phyloP scores from a whole-genome alignment of 257 asterid genomes.

The Nicotiana sylvestris region DNA sequence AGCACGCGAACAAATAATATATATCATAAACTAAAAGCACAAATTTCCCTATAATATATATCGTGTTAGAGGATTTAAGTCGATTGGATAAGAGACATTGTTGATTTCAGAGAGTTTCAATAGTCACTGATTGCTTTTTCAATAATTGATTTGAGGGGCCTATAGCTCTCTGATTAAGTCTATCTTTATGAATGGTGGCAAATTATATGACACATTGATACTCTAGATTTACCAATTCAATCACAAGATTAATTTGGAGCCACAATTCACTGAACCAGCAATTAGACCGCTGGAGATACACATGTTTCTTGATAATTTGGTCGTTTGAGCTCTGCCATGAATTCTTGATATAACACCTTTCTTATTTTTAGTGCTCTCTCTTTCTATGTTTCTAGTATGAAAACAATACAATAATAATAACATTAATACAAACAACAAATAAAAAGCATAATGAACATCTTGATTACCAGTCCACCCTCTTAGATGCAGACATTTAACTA shows the following conservation, averaged over 20 bases:
- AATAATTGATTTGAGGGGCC: constrained; percentile 5
- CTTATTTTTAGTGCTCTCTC: neutral
- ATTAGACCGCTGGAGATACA: neutral
- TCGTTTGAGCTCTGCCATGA: neutral
- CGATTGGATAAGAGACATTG: neutral
- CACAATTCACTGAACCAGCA: neutral
- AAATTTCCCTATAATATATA: too few species aligned
- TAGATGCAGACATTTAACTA: too few species aligned
- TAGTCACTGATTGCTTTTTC: neutral
- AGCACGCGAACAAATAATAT: too few species aligned
- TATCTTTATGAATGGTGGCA: neutral
- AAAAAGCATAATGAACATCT: too few species aligned
- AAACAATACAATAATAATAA: neutral
- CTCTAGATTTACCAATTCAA: neutral
- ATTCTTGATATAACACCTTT: neutral
- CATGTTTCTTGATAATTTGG: neutral
- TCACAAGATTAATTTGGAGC: too few species aligned
- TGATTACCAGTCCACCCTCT: too few species aligned
- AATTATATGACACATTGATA: neutral
- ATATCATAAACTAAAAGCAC: too few species aligned
- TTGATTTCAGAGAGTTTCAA: neutral
- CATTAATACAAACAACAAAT: neutral
- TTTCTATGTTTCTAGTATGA: neutral
- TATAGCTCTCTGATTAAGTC: neutral
- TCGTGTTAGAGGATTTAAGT: too few species aligned